phyloP scores from a whole-genome alignment of 2,329 filamentous ascomycete species.

The Penicillium digitatum region DNA sequence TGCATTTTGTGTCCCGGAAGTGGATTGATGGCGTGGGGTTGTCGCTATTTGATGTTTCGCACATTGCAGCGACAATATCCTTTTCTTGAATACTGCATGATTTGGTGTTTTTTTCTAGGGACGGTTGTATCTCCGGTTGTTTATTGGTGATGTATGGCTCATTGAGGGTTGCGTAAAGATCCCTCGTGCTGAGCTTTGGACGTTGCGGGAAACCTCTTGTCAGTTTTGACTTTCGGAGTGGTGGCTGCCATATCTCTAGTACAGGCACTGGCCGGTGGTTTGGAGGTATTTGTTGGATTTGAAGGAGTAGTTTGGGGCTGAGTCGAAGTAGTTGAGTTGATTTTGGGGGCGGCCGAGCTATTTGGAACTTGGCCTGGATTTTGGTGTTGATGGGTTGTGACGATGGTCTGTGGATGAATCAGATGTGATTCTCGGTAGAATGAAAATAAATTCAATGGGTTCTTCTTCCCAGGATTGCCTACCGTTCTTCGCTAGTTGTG shows the following conservation, averaged over 20 bases:
- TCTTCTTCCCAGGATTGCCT: neutral
- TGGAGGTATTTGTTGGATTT: constrained; percentile 31
- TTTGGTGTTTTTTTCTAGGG: neutral
- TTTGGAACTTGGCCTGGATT: constrained; percentile 27
- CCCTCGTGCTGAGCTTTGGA: constrained; percentile 24
- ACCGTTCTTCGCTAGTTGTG: constrained; percentile 22
- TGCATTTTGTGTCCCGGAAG: constrained; percentile 17
- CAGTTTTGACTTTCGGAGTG: constrained; percentile 25
- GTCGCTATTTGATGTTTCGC: constrained; percentile 1
- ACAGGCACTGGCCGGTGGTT: constrained; percentile 28
- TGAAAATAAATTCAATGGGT: neutral
- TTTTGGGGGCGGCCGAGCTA: constrained; percentile 32
- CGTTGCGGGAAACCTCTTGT: constrained; percentile 17
- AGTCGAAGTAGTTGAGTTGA: constrained; percentile 25
- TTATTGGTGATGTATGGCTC: constrained; percentile 22
- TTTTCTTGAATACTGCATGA: constrained; percentile 2
- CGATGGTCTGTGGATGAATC: constrained; percentile 3
- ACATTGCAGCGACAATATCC: constrained; percentile 21
- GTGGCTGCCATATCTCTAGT: constrained; percentile 31
- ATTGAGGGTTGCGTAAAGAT: constrained; percentile 30
- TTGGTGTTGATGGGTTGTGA: constrained; percentile 13
- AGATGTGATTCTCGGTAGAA: neutral
- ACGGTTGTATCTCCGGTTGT: neutral
- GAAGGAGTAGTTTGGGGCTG: constrained; percentile 28
- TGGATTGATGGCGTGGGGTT: constrained; percentile 8